These are phyloP conservation scores for Leptodermis oblonga DNA, from an alignment of 257 asterid species.

Conservation along the genomic window DNA sequence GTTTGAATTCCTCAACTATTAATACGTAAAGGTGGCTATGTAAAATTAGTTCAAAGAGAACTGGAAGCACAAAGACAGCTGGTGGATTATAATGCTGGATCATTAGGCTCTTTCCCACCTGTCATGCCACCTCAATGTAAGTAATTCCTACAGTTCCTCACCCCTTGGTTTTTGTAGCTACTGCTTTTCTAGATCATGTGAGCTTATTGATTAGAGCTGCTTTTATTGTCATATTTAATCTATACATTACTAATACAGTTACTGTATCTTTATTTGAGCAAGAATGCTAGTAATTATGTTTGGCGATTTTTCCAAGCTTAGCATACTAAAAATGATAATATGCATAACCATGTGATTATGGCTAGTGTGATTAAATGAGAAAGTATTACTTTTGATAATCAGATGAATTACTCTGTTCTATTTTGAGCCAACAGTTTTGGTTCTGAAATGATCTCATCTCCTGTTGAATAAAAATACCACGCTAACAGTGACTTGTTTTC, in stretches of 20 bases:
- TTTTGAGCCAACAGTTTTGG: neutral
- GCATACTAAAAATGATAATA: neutral
- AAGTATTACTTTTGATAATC: neutral
- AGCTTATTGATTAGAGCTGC: neutral
- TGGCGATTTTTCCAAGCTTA: neutral
- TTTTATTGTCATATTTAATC: neutral
- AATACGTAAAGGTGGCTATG: slow-evolving; percentile 96
- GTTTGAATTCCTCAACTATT: slow-evolving; percentile 36
- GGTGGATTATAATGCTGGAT: slow-evolving; percentile 86
- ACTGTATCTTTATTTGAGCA: neutral
- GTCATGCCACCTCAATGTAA: slow-evolving; percentile 67
- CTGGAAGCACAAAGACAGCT: slow-evolving; percentile 94
- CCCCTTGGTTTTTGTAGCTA: neutral
- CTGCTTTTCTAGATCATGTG: neutral
- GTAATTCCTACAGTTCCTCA: slow-evolving; percentile 19
- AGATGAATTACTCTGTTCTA: neutral
- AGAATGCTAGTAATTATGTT: neutral
- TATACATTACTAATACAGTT: neutral
- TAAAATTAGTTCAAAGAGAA: slow-evolving; percentile 88
- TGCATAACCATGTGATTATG: neutral
- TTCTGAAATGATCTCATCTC: neutral
- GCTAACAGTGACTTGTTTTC: neutral
- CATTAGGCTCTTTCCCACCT: slow-evolving; percentile 65
- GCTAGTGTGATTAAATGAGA: neutral
- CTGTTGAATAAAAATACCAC: neutral